These are phyloP conservation scores for Raffaelea ambrosiae DNA, from an alignment of 2,329 filamentous ascomycete genomes.

Conservation along the genomic window DNA sequence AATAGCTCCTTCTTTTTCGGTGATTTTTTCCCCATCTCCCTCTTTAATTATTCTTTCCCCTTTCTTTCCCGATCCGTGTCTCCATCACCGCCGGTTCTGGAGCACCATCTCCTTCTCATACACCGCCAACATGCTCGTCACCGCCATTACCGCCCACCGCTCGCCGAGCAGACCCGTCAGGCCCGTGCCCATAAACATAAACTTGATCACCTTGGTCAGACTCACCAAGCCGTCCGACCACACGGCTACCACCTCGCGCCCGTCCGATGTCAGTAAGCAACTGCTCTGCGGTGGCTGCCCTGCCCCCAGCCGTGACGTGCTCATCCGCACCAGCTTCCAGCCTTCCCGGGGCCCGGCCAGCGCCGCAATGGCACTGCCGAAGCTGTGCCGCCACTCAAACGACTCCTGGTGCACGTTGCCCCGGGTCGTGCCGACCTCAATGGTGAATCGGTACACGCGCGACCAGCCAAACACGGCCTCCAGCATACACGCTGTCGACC, in stretches of 20 bases:
- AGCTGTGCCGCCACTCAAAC: conserved; percentile 35
- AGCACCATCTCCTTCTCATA: conserved; percentile 16
- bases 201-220: conserved; percentile 25
- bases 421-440: conserved; percentile 22
- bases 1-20: background rate
- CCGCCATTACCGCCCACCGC: conserved; percentile 33
- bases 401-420: conserved; percentile 18
- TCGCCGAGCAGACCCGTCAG: conserved; percentile 29
- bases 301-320: conserved; percentile 4
- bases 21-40: background rate
- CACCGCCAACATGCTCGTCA: conserved; percentile 26
- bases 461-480: conserved; percentile 8
- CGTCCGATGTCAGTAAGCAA: conserved; percentile 20
- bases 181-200: conserved; percentile 31
- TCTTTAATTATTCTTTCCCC: background rate
- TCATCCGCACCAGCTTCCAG: conserved; percentile 33
- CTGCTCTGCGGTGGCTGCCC: conserved; percentile 9
- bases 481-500: conserved; percentile 9
- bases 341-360: conserved; percentile 24
- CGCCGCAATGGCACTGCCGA: conserved; percentile 23
- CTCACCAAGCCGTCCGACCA: conserved; percentile 25
- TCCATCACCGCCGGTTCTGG: conserved; percentile 5
- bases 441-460: conserved; percentile 21
- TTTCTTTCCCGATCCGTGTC: no score
- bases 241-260: conserved; percentile 33